These are phyloP conservation scores for Jasminum sambac DNA, from an alignment of 257 asterid genomes.

Conservation along the genomic window DNA sequence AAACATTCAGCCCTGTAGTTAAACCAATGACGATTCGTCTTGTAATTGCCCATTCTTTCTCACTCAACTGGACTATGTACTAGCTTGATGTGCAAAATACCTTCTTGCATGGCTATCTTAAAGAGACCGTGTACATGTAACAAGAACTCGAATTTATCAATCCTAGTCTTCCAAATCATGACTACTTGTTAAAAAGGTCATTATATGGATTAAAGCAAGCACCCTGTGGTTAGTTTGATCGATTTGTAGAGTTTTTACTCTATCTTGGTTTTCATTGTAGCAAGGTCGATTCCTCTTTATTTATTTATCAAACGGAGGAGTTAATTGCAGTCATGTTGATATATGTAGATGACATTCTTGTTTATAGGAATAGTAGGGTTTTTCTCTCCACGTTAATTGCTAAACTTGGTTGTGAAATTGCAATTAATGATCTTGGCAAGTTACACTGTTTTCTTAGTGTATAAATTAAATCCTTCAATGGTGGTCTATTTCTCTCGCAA, in stretches of 20 bases:
- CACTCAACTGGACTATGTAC: background rate
- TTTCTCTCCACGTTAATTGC: background rate
- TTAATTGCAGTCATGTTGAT: background rate
- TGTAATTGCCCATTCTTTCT: background rate
- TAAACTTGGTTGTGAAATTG: background rate
- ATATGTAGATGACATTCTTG: background rate
- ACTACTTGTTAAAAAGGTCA: background rate
- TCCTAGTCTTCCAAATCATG: background rate
- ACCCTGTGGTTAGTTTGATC: background rate
- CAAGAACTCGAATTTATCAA: background rate
- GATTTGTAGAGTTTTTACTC: background rate
- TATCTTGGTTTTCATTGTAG: slow-evolving; percentile 1
- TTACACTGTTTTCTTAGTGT: background rate
- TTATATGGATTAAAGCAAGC: background rate
- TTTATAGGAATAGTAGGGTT: background rate
- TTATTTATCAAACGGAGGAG: background rate
- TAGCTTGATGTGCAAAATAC: background rate
- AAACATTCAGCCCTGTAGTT: background rate
- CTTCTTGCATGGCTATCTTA: background rate
- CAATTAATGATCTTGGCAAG: background rate
- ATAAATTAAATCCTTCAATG: background rate
- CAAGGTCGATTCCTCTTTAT: background rate
- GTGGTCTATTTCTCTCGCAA: background rate
- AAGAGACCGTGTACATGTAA: background rate
- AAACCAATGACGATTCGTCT: background rate